These are phyloP conservation scores for Trypanosoma lewisi DNA, from an alignment of 208 protist genomes.

Conservation along the genomic window DNA sequence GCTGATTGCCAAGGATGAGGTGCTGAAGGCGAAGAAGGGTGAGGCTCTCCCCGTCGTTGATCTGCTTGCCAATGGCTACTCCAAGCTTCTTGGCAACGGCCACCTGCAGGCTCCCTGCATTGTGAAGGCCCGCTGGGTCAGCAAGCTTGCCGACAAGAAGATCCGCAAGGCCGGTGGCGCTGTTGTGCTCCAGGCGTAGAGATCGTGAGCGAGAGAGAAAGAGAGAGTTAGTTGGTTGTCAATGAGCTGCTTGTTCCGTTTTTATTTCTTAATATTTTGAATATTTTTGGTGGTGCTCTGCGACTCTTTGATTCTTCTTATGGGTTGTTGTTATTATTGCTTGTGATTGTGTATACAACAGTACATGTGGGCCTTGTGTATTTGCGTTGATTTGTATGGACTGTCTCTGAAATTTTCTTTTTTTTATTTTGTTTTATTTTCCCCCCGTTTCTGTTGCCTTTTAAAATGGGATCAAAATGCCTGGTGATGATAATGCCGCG, in stretches of 20 bases:
- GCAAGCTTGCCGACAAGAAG: conserved; percentile 98
- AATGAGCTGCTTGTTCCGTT: conserved; percentile 11
- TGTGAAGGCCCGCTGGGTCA: conserved; percentile 99
- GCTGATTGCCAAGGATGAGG: conserved; percentile 94
- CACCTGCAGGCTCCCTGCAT: conserved; percentile 98
- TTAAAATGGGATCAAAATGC: too few relatives aligned
- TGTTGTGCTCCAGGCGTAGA: conserved; percentile 97
- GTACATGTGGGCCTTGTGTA: too few relatives aligned
- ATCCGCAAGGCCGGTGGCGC: conserved; percentile 99
- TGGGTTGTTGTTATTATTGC: background rate
- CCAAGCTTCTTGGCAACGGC: conserved; percentile 99
- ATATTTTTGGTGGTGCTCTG: background rate
- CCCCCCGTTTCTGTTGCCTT: background rate
- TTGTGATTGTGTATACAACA: conserved; percentile 1
- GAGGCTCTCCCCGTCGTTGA: conserved; percentile 98
- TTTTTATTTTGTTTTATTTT: conserved; percentile 29
- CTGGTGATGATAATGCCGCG: background rate
- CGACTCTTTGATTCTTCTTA: conserved; percentile 17
- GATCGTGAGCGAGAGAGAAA: too few relatives aligned
- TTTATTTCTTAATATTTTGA: conserved; percentile 18
- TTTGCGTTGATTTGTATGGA: too few relatives aligned
- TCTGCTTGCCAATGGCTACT: conserved; percentile 94
- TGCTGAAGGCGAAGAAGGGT: conserved; percentile 69
- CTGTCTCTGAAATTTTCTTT: conserved; percentile 28
- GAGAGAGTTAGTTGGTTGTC: background rate